Base-by-base conservation (phyloP, 2,329 filamentous ascomycete species). In the Incumbomyces delicatus region DNA sequence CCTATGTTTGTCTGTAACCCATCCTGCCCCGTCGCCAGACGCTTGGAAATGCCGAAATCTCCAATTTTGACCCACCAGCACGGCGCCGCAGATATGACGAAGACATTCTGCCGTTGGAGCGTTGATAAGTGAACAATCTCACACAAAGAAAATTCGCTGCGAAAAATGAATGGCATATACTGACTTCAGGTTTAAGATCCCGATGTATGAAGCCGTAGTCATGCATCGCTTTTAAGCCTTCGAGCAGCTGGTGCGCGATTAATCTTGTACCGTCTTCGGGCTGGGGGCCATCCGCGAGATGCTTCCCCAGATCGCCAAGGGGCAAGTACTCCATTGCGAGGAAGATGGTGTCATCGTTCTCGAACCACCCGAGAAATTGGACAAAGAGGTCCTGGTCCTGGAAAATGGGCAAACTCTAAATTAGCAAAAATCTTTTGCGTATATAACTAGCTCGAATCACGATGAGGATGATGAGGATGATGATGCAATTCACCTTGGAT, bases 301-400 rank as follows among this genome's bases (percentile, higher is more conserved):
- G 46, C 31, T 47, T 35, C 20, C 31, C 41, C 4, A 58, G 42
- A 41, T 54, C 53, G 3, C 53, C 51, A 14, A 48, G 33, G n/a
- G 45, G 32, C 7, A 56, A 42, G 41, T 57, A 58, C 37, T 58
- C 56, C 55, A 57, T 58, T 11, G 50, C 49, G 11, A 58, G 41
- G 29, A 46, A 54, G 10, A 55, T 42, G 29, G 32, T 30, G 12
- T 51, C 20, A 8, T 30, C 17, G 16, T 55, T 34, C 41, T 51
- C 44, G 29, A 49, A 58, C 56, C 56, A 58, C 6, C 56, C 55
- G 8, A 51, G 43, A 20, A 53, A 54, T 11, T 52, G 41, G n/a
- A 57, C 55, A 46, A 57, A 58, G 22, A 27, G 22, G 8, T 27
- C 5, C 8, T 17, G 13, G 30, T 34, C 17, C 22, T 27, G 8